These are phyloP conservation scores for Tolypocladium ovalisporum DNA, from an alignment of 2,329 filamentous ascomycete species.

Conservation along the genomic window DNA sequence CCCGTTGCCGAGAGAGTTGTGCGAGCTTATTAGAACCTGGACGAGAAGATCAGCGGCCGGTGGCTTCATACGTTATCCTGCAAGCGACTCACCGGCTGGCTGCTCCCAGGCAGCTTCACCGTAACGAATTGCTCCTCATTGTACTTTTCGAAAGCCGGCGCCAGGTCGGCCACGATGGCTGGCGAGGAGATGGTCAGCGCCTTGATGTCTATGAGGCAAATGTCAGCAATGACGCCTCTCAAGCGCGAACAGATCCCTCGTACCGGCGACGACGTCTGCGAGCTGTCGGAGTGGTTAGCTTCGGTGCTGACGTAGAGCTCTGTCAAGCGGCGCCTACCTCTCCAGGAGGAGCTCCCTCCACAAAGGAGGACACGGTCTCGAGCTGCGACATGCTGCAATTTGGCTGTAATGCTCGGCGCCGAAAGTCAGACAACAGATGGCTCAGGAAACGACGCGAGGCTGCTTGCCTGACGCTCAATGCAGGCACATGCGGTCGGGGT, in stretches of 20 bases:
- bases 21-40: conserved; percentile 72
- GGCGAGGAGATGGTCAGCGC: conserved; percentile 62
- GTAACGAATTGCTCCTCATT: conserved; percentile 91
- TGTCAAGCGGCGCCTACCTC: conserved; percentile 54
- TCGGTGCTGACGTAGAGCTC: conserved; percentile 8
- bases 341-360: conserved; percentile 88
- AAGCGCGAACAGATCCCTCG: conserved; percentile 3
- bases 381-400: conserved; percentile 23
- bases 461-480: background rate
- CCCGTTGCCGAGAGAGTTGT: conserved; percentile 70
- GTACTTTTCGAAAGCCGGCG: conserved; percentile 83
- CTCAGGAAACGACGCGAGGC: background rate
- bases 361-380: conserved; percentile 62
- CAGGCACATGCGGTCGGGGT: background rate
- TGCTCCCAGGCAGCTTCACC: conserved; percentile 80
- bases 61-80: background rate
- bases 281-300: conserved; percentile 46
- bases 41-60: conserved; percentile 5
- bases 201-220: conserved; percentile 64
- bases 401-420: background rate
- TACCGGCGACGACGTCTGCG: conserved; percentile 80
- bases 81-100: conserved; percentile 36
- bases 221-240: background rate
- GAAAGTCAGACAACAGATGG: background rate
- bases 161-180: conserved; percentile 58